These are phyloP conservation scores for Croton setiger DNA, from an alignment of 441 rosid species.

Conservation along the genomic window DNA sequence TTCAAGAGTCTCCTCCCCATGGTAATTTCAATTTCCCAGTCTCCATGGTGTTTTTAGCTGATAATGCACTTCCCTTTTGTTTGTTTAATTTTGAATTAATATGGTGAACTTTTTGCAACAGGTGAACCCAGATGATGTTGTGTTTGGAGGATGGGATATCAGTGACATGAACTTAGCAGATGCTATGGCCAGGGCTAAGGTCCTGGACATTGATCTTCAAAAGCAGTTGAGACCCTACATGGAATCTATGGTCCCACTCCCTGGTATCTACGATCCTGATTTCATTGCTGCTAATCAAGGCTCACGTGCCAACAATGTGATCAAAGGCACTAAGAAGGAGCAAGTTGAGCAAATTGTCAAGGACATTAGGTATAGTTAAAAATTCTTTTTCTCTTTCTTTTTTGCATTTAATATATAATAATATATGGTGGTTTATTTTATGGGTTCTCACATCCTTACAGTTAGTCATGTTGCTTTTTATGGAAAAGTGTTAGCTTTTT, in stretches of 20 bases:
- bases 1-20: conserved; percentile 93
- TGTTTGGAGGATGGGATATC: conserved; percentile 98
- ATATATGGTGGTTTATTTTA: no score
- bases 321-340: conserved; percentile 82
- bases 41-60: no score
- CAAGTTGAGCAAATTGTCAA: conserved; percentile 72
- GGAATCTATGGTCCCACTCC: conserved; percentile 90
- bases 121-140: conserved; percentile 91
- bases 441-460: no score
- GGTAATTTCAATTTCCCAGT: conserved; percentile 36
- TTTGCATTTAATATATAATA: not conserved
- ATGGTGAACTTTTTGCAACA: conserved; percentile 16
- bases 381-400: not conserved
- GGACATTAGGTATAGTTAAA: conserved; percentile 64
- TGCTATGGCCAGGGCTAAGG: conserved; percentile 91
- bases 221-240: conserved; percentile 91
- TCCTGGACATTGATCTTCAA: conserved; percentile 86
- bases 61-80: no score
- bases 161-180: conserved; percentile 94
- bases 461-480: no score
- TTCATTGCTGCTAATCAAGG: conserved; percentile 96
- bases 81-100: not conserved
- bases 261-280: conserved; percentile 85
- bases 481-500: not conserved
- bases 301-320: conserved; percentile 79